Conservation (phyloP, 352 stramenopile genomes). For the Globisporangium mamillatum region DNA sequence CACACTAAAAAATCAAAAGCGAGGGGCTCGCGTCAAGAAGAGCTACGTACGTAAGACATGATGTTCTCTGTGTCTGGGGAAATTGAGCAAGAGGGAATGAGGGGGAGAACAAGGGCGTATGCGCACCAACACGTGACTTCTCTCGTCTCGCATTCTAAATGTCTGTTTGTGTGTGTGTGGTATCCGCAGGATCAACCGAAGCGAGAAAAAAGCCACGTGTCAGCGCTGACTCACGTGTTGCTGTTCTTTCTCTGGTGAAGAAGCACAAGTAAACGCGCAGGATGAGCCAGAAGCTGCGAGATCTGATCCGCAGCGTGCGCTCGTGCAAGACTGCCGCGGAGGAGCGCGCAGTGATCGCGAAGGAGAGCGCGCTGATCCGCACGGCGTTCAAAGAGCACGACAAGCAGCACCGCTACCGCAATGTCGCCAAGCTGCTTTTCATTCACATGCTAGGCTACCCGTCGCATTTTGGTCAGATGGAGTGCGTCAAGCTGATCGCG, state of each 20-base stretch:
- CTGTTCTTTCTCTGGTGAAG: neutral
- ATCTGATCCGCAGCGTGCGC: conserved; percentile 98
- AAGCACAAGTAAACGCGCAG: neutral
- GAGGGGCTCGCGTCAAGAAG: neutral
- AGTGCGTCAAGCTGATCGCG: conserved; percentile 99
- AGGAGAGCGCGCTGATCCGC: conserved; percentile 98
- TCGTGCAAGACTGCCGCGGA: conserved; percentile 98
- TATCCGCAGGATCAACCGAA: neutral
- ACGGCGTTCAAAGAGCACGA: conserved; percentile 98
- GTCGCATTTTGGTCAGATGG: conserved; percentile 99
- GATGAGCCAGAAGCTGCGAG: conserved; percentile 98
- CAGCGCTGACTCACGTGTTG: neutral
- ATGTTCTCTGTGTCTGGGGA: neutral
- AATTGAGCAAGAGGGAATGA: too few species aligned
- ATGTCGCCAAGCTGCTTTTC: conserved; percentile 99
- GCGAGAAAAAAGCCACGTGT: conserved; percentile 6
- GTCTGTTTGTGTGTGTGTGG: neutral
- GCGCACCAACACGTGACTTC: neutral
- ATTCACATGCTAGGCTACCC: conserved; percentile 99
- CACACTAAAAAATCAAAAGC: conserved; percentile 4
- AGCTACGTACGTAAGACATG: conserved; percentile 7
- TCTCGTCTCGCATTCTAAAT: neutral
- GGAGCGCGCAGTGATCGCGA: conserved; percentile 98
- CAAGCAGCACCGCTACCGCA: conserved; percentile 96
- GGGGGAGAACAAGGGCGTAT: neutral